These are phyloP conservation scores for Globisporangium spinosum DNA, from an alignment of 352 stramenopile species.

Conservation along the genomic window DNA sequence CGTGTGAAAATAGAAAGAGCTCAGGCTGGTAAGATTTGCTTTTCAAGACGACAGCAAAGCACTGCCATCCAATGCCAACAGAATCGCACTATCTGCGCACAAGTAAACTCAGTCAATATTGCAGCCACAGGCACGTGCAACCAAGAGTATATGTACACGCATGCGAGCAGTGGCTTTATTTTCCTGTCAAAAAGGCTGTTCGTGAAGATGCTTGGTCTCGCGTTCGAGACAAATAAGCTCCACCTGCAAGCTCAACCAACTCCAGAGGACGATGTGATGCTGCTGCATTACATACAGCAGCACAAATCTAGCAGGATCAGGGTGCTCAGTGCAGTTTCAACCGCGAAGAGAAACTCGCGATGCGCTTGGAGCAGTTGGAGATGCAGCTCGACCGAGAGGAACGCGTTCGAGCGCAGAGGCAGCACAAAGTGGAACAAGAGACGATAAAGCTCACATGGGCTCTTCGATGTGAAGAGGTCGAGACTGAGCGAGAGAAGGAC, in stretches of 20 bases:
- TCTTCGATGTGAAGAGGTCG: neutral
- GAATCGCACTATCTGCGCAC: no score
- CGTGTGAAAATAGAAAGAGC: neutral
- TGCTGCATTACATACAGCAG: neutral
- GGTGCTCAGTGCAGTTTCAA: neutral
- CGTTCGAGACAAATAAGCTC: neutral
- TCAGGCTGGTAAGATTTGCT: no score
- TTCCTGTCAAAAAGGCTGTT: neutral
- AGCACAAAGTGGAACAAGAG: neutral
- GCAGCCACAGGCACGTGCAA: no score
- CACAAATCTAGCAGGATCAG: neutral
- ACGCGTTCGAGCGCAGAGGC: neutral
- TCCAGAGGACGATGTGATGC: neutral
- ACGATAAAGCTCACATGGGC: neutral
- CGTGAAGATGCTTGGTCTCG: neutral
- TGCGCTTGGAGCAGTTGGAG: neutral
- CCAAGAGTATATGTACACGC: neutral
- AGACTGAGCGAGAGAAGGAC: neutral
- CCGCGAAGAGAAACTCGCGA: neutral
- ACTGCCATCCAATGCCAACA: no score
- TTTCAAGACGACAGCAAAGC: no score
- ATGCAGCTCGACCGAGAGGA: neutral
- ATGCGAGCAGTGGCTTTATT: neutral
- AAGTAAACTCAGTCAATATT: no score
- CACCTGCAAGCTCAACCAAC: neutral